These are phyloP conservation scores for Lumnitzera racemosa DNA, from an alignment of 345 rosid species.

Conservation along the genomic window DNA sequence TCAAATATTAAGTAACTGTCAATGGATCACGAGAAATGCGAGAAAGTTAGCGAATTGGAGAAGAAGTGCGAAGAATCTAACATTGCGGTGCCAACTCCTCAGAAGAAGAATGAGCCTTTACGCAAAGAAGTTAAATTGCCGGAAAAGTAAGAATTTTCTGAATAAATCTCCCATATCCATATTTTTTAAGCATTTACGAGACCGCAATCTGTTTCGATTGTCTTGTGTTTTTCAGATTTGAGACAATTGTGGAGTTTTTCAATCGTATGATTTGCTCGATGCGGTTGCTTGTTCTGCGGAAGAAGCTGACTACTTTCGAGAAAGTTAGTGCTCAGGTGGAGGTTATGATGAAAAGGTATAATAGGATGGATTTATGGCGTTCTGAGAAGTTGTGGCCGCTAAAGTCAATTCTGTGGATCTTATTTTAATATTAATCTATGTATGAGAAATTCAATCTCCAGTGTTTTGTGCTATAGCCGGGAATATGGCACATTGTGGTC, in stretches of 20 bases:
- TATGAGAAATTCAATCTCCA: too few relatives aligned
- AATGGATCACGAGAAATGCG: constrained; percentile 9
- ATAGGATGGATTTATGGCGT: neutral
- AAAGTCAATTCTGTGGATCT: neutral
- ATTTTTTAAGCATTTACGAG: neutral
- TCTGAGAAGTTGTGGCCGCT: neutral
- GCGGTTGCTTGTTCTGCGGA: constrained; percentile 34
- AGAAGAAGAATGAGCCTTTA: constrained; percentile 7
- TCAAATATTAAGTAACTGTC: too few relatives aligned
- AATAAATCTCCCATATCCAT: neutral
- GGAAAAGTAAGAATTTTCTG: neutral
- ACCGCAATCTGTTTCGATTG: neutral
- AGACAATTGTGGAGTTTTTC: constrained; percentile 26
- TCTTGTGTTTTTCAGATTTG: constrained; percentile 18
- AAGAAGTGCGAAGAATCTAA: neutral
- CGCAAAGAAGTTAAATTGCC: neutral
- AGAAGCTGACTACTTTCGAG: constrained; percentile 29
- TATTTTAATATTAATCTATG: neutral
- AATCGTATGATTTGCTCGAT: constrained; percentile 32
- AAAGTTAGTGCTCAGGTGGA: constrained; percentile 38
- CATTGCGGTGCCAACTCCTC: constrained; percentile 11
- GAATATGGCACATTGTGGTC: too few relatives aligned
- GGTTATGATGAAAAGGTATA: constrained; percentile 33
- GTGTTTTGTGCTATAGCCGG: too few relatives aligned
- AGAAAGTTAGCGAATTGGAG: neutral